Conservation (phyloP, 2,329 filamentous ascomycete species). For the Arachnomyces sp. region DNA sequence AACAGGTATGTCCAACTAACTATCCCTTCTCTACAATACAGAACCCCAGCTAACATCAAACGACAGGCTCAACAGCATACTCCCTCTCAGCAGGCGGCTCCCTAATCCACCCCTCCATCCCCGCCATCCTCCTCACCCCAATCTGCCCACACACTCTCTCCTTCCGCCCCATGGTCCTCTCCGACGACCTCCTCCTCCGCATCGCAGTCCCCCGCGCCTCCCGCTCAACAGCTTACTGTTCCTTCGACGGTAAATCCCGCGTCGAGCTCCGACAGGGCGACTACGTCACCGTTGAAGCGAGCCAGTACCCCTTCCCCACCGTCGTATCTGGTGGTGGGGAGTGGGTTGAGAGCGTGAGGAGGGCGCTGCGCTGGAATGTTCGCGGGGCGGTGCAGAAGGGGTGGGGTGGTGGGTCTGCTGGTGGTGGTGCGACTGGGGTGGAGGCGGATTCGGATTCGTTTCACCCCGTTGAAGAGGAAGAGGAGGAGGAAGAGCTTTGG, state of each 20-base stretch:
- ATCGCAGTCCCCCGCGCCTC: slow-evolving; percentile 78
- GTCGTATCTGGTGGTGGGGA: slow-evolving; percentile 83
- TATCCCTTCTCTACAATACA: background rate
- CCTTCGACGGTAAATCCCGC: slow-evolving; percentile 94
- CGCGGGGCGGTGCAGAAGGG: slow-evolving; percentile 86
- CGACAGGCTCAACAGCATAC: slow-evolving; percentile 72
- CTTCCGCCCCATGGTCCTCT: slow-evolving; percentile 96
- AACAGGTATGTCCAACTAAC: slow-evolving; percentile 50
- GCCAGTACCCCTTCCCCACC: slow-evolving; percentile 93
- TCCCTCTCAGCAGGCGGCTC: slow-evolving; percentile 92
- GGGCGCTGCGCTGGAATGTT: slow-evolving; percentile 91
- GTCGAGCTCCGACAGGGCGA: slow-evolving; percentile 89
- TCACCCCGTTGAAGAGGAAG: slow-evolving; percentile 36
- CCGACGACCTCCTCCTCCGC: slow-evolving; percentile 84
- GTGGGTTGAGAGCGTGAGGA: slow-evolving; percentile 93
- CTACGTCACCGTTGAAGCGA: slow-evolving; percentile 91
- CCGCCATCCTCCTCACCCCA: slow-evolving; percentile 89
- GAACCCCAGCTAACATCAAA: slow-evolving; percentile 6
- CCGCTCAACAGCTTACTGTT: slow-evolving; percentile 89
- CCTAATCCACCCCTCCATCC: slow-evolving; percentile 92
- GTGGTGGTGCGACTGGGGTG: slow-evolving; percentile 19
- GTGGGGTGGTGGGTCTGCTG: slow-evolving; percentile 48
- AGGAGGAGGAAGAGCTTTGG: slow-evolving; percentile 59
- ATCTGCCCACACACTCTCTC: slow-evolving; percentile 96
- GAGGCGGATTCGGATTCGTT: slow-evolving; percentile 5